Conservation (phyloP, 148 eudicot species). For the Vaccinium corymbosum region DNA sequence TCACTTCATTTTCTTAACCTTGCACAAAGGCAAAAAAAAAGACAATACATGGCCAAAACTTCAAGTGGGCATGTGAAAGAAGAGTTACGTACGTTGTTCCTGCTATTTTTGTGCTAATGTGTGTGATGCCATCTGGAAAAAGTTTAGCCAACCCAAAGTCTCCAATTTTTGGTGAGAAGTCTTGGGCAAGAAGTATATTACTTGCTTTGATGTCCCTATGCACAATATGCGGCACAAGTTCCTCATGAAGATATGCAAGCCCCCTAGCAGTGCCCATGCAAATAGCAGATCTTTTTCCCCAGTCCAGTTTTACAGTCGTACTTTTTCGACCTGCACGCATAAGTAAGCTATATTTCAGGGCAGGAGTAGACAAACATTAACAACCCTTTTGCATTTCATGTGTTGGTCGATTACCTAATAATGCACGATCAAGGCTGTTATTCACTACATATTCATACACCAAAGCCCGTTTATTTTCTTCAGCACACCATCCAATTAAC, state of each 20-base stretch:
- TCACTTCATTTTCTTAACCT: neutral
- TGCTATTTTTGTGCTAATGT: slow-evolving; percentile 84
- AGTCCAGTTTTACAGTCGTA: slow-evolving; percentile 48
- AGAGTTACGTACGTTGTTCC: slow-evolving; percentile 79
- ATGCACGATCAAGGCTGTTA: slow-evolving; percentile 78
- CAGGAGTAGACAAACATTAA: neutral
- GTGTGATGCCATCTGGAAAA: slow-evolving; percentile 86
- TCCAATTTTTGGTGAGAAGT: slow-evolving; percentile 77
- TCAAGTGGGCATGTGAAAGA: neutral
- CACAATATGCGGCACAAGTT: slow-evolving; percentile 87
- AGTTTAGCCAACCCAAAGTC: slow-evolving; percentile 98
- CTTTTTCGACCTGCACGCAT: slow-evolving; percentile 52
- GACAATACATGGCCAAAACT: neutral
- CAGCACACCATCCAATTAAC: slow-evolving; percentile 75
- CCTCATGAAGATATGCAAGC: slow-evolving; percentile 88
- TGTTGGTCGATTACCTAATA: slow-evolving; percentile 53
- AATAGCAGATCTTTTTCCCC: slow-evolving; percentile 74
- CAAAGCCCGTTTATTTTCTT: slow-evolving; percentile 69
- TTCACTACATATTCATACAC: slow-evolving; percentile 82
- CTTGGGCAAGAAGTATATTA: slow-evolving; percentile 73
- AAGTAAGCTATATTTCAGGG: slow-evolving; percentile 1
- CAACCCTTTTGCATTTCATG: neutral
- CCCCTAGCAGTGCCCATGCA: slow-evolving; percentile 81
- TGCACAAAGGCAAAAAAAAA: neutral
- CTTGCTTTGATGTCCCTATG: slow-evolving; percentile 98